Percentiles rank a stretch among this genome's conserved stretches.
Evolutionary conservation across 345 rosid genomes (phyloP).

Genomic region (Gossypium arboreum): DNA sequence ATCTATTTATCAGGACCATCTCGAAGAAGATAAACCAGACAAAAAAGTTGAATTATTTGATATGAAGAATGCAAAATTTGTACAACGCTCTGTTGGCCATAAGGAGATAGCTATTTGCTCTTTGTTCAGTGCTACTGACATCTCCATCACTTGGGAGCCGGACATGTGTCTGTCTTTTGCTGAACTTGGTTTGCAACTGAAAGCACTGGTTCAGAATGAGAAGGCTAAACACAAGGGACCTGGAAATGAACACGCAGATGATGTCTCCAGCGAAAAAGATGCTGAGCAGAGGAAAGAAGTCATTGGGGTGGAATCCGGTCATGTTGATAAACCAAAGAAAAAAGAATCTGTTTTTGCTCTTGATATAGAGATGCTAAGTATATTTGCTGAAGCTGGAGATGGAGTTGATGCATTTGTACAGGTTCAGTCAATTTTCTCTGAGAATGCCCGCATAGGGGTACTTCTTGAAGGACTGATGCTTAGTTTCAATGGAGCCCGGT

Average conservation of each 20-base stretch:
- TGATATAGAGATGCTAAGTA: constrained; percentile 72
- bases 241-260: constrained; percentile 33
- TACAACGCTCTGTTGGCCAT: constrained; percentile 79
- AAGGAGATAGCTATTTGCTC: constrained; percentile 84
- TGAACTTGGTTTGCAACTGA: constrained; percentile 72
- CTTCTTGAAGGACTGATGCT: constrained; percentile 88
- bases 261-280: constrained; percentile 35
- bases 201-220: constrained; percentile 51
- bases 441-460: constrained; percentile 90
- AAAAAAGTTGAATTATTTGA: constrained; percentile 62
- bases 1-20: constrained; percentile 70
- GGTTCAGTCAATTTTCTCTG: constrained; percentile 95
- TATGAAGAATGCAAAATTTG: constrained; percentile 82
- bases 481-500: constrained; percentile 63
- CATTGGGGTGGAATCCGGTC: constrained; percentile 35
- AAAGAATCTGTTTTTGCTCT: constrained; percentile 91
- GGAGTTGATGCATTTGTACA: constrained; percentile 76
- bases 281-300: constrained; percentile 44
- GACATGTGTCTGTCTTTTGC: constrained; percentile 70
- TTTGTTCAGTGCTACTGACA: constrained; percentile 90
- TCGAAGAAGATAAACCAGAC: constrained; percentile 55
- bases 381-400: constrained; percentile 88
- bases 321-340: constrained; percentile 59
- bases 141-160: constrained; percentile 87
- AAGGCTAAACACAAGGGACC: constrained; percentile 41